These are phyloP conservation scores for Pluteus cervinus DNA, from an alignment of 768 basidiomycete species.

Conservation along the genomic window DNA sequence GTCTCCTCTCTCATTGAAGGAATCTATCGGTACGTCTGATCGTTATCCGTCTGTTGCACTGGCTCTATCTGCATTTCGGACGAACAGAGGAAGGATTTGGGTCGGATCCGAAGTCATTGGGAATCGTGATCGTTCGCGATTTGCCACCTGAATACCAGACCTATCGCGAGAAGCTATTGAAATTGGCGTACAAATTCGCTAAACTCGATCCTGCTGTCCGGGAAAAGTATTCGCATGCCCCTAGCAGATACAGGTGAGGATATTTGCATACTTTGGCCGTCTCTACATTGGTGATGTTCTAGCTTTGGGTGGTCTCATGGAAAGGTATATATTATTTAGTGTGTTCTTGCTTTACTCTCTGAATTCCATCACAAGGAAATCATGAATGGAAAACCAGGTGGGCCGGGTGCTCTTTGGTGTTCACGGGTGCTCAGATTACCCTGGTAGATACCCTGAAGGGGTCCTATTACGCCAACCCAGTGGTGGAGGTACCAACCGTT, in stretches of 20 bases:
- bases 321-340: constrained; percentile 43
- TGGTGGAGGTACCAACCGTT: constrained; percentile 61
- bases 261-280: background rate
- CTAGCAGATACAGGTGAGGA: constrained; percentile 68
- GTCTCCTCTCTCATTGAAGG: constrained; percentile 43
- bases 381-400: constrained; percentile 90
- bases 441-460: constrained; percentile 76
- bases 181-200: constrained; percentile 71
- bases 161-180: constrained; percentile 69
- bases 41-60: constrained; percentile 2
- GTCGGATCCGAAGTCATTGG: constrained; percentile 66
- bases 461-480: constrained; percentile 89
- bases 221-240: constrained; percentile 71
- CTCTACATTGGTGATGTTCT: background rate
- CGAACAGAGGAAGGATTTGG: constrained; percentile 74
- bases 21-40: constrained; percentile 52
- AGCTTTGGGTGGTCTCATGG: constrained; percentile 99
- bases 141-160: constrained; percentile 59
- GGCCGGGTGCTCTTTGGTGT: constrained; percentile 3
- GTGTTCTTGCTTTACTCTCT: constrained; percentile 1
- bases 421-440: background rate
- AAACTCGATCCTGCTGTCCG: constrained; percentile 56
- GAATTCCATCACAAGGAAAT: constrained; percentile 57
- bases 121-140: constrained; percentile 78
- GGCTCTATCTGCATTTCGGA: constrained; percentile 1